Conservation (phyloP, 1,284 basidiomycete genomes). For the Sphaerobolus stellatus region DNA sequence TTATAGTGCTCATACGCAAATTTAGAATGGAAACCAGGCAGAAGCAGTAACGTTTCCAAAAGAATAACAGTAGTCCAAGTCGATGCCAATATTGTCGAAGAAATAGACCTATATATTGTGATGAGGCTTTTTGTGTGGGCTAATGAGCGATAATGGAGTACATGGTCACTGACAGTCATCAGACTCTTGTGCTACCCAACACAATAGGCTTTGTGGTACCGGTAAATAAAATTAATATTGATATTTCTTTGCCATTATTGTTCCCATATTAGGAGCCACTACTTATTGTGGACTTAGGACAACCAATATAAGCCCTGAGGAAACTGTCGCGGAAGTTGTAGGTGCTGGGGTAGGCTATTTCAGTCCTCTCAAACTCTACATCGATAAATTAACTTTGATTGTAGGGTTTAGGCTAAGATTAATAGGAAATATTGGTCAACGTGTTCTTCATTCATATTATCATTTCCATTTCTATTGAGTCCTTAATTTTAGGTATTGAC, state of each 20-base stretch:
- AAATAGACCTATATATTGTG: too few species aligned
- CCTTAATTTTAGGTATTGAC: neutral
- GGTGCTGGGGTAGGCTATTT: conserved; percentile 22
- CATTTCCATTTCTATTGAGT: conserved; percentile 3
- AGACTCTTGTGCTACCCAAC: conserved; percentile 29
- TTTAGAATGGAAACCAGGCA: too few species aligned
- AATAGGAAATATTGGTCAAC: neutral
- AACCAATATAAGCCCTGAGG: conserved; percentile 7
- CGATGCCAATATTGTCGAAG: too few species aligned
- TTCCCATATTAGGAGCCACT: conserved; percentile 10
- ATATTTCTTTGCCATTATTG: conserved; percentile 2
- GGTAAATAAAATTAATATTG: conserved; percentile 30
- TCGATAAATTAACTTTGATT: neutral
- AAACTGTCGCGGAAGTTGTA: conserved; percentile 22
- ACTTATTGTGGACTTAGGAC: conserved; percentile 17
- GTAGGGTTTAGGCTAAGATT: conserved; percentile 16
- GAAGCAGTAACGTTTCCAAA: too few species aligned
- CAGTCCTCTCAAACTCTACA: neutral
- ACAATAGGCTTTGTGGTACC: conserved; percentile 31
- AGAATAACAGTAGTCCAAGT: too few species aligned
- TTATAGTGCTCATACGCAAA: too few species aligned
- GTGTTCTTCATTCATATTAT: neutral
- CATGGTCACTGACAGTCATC: conserved; percentile 22
- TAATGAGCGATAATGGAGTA: too few species aligned
- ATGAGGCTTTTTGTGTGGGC: too few species aligned